Conservation (phyloP, 2,329 filamentous ascomycete genomes). For the Dothideomycetes sp. region DNA sequence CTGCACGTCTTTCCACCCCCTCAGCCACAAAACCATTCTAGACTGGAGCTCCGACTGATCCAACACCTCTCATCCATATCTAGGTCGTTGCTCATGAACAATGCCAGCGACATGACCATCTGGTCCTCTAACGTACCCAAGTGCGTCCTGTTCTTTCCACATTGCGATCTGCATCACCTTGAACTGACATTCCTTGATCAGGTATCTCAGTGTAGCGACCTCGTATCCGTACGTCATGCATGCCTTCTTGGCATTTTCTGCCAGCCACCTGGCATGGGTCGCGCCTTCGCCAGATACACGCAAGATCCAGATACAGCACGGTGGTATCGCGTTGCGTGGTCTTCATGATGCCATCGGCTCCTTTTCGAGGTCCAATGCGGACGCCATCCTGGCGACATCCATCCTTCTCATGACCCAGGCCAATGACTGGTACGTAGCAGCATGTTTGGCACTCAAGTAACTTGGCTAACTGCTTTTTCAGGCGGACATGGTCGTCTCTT, state of each 20-base stretch:
- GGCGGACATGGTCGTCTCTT: slow-evolving; percentile 85
- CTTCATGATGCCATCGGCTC: slow-evolving; percentile 76
- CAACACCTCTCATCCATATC: slow-evolving; percentile 81
- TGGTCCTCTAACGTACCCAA: slow-evolving; percentile 91
- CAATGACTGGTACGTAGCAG: slow-evolving; percentile 70
- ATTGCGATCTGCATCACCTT: slow-evolving; percentile 3
- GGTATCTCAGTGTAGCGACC: slow-evolving; percentile 73
- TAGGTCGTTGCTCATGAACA: slow-evolving; percentile 66
- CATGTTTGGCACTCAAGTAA: background rate
- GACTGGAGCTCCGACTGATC: slow-evolving; percentile 76
- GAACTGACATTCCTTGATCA: slow-evolving; percentile 31
- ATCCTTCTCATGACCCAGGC: slow-evolving; percentile 92
- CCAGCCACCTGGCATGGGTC: slow-evolving; percentile 83
- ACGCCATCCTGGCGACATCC: slow-evolving; percentile 84
- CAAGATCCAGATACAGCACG: slow-evolving; percentile 83
- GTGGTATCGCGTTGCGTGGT: slow-evolving; percentile 74
- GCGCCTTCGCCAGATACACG: slow-evolving; percentile 77
- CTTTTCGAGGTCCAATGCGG: slow-evolving; percentile 79
- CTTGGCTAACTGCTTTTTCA: slow-evolving; percentile 31
- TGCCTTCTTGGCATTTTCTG: slow-evolving; percentile 84
- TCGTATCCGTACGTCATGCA: slow-evolving; percentile 88
- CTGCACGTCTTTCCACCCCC: slow-evolving; percentile 68
- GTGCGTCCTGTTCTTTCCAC: slow-evolving; percentile 47
- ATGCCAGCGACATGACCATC: slow-evolving; percentile 68
- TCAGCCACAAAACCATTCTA: slow-evolving; percentile 61